Percentiles rank a stretch among this genome's conserved stretches.
phyloP scores from a whole-genome alignment of 257 asterid genomes.

The Craterostigma plantagineum region DNA sequence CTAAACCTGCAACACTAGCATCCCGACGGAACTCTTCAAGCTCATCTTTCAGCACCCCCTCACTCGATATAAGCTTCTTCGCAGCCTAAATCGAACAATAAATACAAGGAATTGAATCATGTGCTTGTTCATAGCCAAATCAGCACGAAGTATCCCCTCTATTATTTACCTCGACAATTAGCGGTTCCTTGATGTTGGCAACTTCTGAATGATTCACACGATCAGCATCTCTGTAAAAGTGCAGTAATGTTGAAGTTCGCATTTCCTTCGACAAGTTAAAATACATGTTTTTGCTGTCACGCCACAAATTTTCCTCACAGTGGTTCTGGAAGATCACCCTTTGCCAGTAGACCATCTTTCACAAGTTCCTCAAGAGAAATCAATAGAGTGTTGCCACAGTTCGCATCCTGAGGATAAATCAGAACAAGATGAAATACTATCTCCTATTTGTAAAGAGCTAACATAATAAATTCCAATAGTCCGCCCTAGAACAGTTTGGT shows the following conservation, averaged over 20 bases:
- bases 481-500: neutral
- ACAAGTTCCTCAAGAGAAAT: constrained; percentile 92
- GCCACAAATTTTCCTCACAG: constrained; percentile 53
- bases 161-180: constrained; percentile 49
- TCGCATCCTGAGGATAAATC: no score
- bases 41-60: constrained; percentile 53
- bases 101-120: constrained; percentile 7
- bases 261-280: no score
- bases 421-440: no score
- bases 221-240: constrained; percentile 40
- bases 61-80: constrained; percentile 58
- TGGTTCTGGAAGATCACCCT: constrained; percentile 81
- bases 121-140: neutral
- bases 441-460: no score
- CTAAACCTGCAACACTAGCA: constrained; percentile 41
- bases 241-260: no score
- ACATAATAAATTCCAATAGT: no score
- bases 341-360: constrained; percentile 57
- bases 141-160: neutral
- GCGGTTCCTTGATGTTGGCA: constrained; percentile 72
- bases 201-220: constrained; percentile 49
- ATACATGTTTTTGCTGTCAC: no score
- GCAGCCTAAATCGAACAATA: constrained; percentile 50
- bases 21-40: constrained; percentile 52
- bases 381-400: constrained; percentile 48